Percentiles rank a stretch among this genome's conserved stretches.
Evolutionary conservation across 352 stramenopile species (phyloP).

Genomic region (Aphanomyces cochlioides): DNA sequence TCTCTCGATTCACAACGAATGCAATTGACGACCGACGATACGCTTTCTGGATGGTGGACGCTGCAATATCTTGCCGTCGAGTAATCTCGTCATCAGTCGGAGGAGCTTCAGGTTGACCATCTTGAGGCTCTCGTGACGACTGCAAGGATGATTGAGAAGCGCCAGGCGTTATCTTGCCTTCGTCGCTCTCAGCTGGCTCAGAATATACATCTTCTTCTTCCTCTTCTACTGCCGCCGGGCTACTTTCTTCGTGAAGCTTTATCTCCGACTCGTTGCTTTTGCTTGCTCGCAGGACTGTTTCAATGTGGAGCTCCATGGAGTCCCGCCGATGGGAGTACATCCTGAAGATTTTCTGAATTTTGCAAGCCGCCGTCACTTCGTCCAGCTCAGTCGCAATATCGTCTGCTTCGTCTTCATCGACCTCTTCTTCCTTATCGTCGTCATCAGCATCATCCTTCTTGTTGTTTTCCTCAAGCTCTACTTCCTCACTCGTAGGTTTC

Average conservation of each 20-base stretch:
- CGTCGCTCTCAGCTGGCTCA: not conserved
- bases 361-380: not conserved
- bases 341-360: conserved; percentile 23
- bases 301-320: conserved; percentile 13
- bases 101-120: no score
- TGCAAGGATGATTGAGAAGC: no score
- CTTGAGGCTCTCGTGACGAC: no score
- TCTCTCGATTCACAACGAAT: no score
- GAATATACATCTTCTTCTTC: conserved; percentile 11
- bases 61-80: not conserved
- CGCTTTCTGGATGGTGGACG: conserved; percentile 7
- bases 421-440: not conserved
- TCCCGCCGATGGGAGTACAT: conserved; percentile 20
- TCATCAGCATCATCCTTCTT: not conserved
- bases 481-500: not conserved
- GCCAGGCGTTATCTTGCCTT: not conserved
- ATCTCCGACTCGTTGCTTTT: not conserved
- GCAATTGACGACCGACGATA: not conserved
- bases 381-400: not conserved
- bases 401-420: conserved; percentile 5
- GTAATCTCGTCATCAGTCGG: no score
- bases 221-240: not conserved
- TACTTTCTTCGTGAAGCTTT: not conserved
- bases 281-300: not conserved
- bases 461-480: not conserved